Percentiles rank a stretch among this genome's conserved stretches.
Evolutionary conservation across 192 early-diverging fungal species (phyloP).

Genomic region (Lunasporangiospora selenospora): DNA sequence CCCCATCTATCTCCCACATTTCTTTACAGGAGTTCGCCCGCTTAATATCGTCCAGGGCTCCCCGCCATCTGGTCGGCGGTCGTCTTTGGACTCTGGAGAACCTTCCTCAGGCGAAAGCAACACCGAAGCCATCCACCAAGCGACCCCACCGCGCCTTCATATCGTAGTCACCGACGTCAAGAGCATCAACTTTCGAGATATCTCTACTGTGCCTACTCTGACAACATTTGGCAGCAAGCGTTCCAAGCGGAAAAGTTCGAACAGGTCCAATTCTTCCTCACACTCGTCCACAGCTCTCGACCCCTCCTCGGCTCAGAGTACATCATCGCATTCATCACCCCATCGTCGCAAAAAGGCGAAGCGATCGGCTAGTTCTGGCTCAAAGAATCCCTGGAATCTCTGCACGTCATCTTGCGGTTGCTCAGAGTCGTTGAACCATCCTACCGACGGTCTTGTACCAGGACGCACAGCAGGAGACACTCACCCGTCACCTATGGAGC

Average conservation of each 20-base stretch:
- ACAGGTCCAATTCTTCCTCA: conserved; percentile 1
- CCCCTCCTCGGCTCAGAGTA: not conserved
- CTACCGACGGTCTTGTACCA: not conserved
- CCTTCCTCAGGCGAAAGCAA: not conserved
- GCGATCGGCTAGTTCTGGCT: too few species aligned
- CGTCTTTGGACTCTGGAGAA: not conserved
- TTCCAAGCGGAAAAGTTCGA: conserved; percentile 33
- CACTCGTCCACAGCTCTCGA: not conserved
- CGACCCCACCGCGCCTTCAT: conserved; percentile 1
- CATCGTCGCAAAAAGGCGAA: conserved; percentile 35
- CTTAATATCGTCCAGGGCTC: not conserved
- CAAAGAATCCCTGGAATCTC: conserved; percentile 4
- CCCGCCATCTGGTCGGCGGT: not conserved
- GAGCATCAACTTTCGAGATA: conserved; percentile 42
- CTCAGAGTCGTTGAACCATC: not conserved
- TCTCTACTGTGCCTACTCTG: conserved; percentile 35
- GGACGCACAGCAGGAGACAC: not conserved
- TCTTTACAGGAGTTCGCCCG: conserved; percentile 2
- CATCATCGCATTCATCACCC: not conserved
- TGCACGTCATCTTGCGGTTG: conserved; percentile 29
- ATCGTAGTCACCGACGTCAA: conserved; percentile 36
- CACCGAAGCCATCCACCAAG: conserved; percentile 8
- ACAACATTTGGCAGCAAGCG: conserved; percentile 16
- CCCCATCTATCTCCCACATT: conserved; percentile 10
- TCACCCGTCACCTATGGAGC: conserved; percentile 19